Percentiles rank a stretch among this genome's conserved stretches.
phyloP scores from a whole-genome alignment of 2,329 filamentous ascomycete genomes.

The Colletotrichum horii region DNA sequence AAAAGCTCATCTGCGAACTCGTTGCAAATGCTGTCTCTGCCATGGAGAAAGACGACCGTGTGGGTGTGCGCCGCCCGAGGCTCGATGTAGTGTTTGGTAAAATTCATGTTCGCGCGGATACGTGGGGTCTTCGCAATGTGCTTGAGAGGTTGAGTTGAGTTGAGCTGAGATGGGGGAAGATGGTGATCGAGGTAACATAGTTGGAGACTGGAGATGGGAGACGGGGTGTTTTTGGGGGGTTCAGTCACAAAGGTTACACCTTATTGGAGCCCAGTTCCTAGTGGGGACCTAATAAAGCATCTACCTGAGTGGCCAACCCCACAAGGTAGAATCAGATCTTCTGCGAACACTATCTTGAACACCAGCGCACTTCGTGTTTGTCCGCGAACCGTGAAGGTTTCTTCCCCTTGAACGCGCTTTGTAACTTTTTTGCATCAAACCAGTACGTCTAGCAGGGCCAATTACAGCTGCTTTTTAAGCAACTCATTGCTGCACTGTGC shows the following conservation, averaged over 20 bases:
- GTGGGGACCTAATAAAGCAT: neutral
- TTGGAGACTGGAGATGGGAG: neutral
- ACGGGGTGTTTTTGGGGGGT: neutral
- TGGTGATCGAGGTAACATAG: neutral
- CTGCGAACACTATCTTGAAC: neutral
- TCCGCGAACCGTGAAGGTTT: neutral
- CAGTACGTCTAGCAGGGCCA: neutral
- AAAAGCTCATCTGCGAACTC: slow-evolving; percentile 47
- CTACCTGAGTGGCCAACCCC: neutral
- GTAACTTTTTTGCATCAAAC: too few species aligned
- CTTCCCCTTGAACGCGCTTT: too few species aligned
- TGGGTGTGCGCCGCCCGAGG: slow-evolving; percentile 40
- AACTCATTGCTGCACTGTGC: neutral
- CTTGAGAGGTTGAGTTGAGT: neutral
- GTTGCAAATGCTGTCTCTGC: slow-evolving; percentile 41
- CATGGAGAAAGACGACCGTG: slow-evolving; percentile 52
- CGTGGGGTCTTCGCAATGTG: neutral
- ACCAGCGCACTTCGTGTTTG: neutral
- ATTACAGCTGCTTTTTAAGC: neutral
- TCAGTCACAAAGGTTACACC: neutral
- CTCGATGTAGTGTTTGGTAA: neutral
- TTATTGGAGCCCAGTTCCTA: neutral
- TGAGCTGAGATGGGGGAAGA: neutral
- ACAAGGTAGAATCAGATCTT: neutral
- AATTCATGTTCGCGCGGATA: neutral